Base-by-base conservation (phyloP, 2,329 filamentous ascomycete genomes). In the Penicillium paneum region DNA sequence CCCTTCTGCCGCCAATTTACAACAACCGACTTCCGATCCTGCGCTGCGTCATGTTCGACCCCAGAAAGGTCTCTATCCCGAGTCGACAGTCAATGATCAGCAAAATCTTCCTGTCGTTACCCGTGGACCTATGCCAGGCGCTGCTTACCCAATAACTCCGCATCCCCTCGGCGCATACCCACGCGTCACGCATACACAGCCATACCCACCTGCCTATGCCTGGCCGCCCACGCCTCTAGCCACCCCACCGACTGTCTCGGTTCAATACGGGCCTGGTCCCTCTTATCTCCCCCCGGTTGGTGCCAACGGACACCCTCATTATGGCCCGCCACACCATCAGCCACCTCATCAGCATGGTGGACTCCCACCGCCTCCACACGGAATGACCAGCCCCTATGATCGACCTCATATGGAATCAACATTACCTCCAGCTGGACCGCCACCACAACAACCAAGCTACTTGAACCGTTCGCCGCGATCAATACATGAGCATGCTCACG, bases 51-150 rank as follows among this genome's bases (percentile, higher is more conserved):
- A 89, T 68, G 94, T 99, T 59, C 80, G 90, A 2, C 93, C 93
- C 0, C 83, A 87, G 42, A 97, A 96, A 79, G 93, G 92, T 69
- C 91, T 97, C 84, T 99, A 99, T 71, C 94, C 94, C 0, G 94
- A 99, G 74, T 96, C 93, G 1, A 96, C 91, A 42, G 85, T 97
- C 64, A 90, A 91, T 68, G 93, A 97, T 67, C 82, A 87, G 58
- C 88, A 88, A 70, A 88, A 87, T 55, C 86, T 91, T 13, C 90
- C 92, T 12, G 87, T 90, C 3, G 83, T 95, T 36, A 93, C 91
- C 12, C 84, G 91, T 61, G 83, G 88, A 0, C 91, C 84, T 6
- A 85, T 86, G 82, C 74, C 78, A 31, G 82, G 81, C 10, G 78
- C 81, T 15, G 64, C 72, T 11, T 85, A 83, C 67, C 74, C 79